Evolutionary conservation across 306 rosid species (phyloP).

Genomic region (Hippophae gyantsensis): DNA sequence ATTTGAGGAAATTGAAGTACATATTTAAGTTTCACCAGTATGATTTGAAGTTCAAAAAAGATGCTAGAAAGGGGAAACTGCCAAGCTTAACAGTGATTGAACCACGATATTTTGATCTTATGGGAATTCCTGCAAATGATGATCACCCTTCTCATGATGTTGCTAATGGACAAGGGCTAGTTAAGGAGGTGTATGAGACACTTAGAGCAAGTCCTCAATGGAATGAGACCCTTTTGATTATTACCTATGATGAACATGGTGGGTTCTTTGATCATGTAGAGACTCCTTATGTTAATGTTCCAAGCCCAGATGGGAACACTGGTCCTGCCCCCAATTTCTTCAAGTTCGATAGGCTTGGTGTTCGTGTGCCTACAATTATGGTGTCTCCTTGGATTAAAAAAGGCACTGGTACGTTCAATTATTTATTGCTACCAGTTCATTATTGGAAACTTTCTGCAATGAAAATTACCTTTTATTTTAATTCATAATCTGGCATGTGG

Average conservation of each 20-base stretch:
- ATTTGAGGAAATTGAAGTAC: conserved; percentile 76
- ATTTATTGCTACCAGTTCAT: conserved; percentile 1
- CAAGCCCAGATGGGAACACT: conserved; percentile 90
- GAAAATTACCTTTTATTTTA: no score
- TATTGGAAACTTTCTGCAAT: neutral
- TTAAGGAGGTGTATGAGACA: conserved; percentile 89
- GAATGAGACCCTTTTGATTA: conserved; percentile 79
- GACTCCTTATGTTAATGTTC: conserved; percentile 79
- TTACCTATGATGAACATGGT: conserved; percentile 96
- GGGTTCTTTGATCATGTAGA: conserved; percentile 87
- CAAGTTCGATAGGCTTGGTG: conserved; percentile 94
- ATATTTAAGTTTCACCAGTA: conserved; percentile 64
- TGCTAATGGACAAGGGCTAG: conserved; percentile 85
- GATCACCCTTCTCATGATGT: conserved; percentile 99
- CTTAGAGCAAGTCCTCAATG: conserved; percentile 89
- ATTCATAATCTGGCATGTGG: no score
- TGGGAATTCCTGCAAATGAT: conserved; percentile 69
- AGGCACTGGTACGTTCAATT: conserved; percentile 60
- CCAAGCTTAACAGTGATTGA: conserved; percentile 84
- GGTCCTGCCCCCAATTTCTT: conserved; percentile 97
- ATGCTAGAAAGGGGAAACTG: conserved; percentile 77
- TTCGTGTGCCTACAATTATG: conserved; percentile 95
- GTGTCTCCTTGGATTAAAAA: conserved; percentile 97
- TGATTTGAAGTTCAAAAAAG: conserved; percentile 64
- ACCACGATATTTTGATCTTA: conserved; percentile 80